Percentiles rank a stretch among this genome's conserved stretches.
phyloP scores from a whole-genome alignment of 305 asterid genomes.

The Solanum chacoense region DNA sequence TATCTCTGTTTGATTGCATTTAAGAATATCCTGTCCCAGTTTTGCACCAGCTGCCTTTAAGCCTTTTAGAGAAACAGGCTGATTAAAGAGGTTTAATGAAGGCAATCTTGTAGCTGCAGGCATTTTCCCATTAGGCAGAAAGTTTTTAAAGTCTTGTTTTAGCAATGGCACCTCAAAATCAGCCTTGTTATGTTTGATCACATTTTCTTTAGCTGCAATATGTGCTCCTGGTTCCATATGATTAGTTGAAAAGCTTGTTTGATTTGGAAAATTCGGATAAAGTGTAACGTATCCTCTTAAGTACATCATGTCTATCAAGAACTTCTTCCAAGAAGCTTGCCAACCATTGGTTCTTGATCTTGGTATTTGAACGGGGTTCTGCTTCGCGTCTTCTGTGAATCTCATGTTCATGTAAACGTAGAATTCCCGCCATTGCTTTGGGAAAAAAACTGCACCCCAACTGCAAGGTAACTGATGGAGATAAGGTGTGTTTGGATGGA shows the following conservation, averaged over 20 bases:
- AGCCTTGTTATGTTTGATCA: slow-evolving; percentile 53
- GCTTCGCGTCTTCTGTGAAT: slow-evolving; percentile 74
- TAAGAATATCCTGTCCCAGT: slow-evolving; percentile 64
- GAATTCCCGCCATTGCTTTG: slow-evolving; percentile 89
- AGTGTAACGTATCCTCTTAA: slow-evolving; percentile 74
- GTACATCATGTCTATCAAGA: slow-evolving; percentile 89
- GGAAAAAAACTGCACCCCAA: slow-evolving; percentile 95
- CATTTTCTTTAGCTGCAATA: slow-evolving; percentile 74
- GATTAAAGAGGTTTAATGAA: slow-evolving; percentile 66
- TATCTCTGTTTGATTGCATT: slow-evolving; percentile 39
- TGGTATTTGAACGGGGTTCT: slow-evolving; percentile 87
- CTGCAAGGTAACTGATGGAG: slow-evolving; percentile 91
- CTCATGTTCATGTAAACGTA: slow-evolving; percentile 95
- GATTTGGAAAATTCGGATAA: slow-evolving; percentile 82
- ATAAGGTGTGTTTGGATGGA: slow-evolving; percentile 89
- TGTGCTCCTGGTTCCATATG: slow-evolving; percentile 98
- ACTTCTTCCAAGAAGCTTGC: slow-evolving; percentile 99
- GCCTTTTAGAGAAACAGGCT: slow-evolving; percentile 73
- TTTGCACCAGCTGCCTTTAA: slow-evolving; percentile 85
- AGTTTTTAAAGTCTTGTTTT: slow-evolving; percentile 45
- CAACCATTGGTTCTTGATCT: slow-evolving; percentile 96
- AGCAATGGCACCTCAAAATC: slow-evolving; percentile 87
- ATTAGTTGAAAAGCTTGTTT: slow-evolving; percentile 88
- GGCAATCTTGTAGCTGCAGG: slow-evolving; percentile 84
- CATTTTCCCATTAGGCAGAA: slow-evolving; percentile 64